These are phyloP conservation scores for Sextonia rubra DNA, from an alignment of 164 flowering plant genomes.

Conservation along the genomic window DNA sequence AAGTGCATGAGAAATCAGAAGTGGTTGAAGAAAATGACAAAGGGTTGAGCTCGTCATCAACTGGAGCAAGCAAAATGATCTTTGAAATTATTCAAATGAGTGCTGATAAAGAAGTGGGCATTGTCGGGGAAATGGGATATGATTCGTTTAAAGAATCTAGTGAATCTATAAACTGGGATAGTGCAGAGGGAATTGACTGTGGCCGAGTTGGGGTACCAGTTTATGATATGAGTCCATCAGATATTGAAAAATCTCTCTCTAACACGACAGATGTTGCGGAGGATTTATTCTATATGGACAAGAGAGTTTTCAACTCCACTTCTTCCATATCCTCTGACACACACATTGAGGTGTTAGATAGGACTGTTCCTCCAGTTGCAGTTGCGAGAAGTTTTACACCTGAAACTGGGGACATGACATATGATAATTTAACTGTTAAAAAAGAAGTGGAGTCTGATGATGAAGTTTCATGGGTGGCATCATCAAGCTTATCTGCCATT, in stretches of 20 bases:
- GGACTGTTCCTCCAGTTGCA: constrained; percentile 17
- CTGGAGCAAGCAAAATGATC: constrained; percentile 8
- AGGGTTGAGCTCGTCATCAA: constrained; percentile 15
- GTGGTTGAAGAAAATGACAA: constrained; percentile 29
- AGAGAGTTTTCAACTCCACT: constrained; percentile 15
- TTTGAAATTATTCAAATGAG: constrained; percentile 9
- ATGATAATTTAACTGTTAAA: constrained; percentile 11
- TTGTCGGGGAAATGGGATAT: constrained; percentile 5
- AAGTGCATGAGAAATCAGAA: constrained; percentile 20
- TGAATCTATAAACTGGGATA: constrained; percentile 6
- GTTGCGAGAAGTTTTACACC: constrained; percentile 16
- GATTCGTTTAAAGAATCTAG: background rate
- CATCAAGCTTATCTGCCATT: constrained; percentile 15
- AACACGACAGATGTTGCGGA: constrained; percentile 13
- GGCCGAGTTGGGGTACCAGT: constrained; percentile 52
- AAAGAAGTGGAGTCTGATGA: constrained; percentile 14
- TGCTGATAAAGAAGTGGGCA: constrained; percentile 9
- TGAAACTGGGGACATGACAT: constrained; percentile 17
- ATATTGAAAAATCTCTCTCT: constrained; percentile 29
- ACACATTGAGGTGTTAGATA: constrained; percentile 26
- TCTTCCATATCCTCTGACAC: constrained; percentile 33
- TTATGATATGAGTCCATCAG: constrained; percentile 66
- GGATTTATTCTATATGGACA: constrained; percentile 15
- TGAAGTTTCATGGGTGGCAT: constrained; percentile 15
- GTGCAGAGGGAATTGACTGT: constrained; percentile 21